Percentiles rank a stretch among this genome's conserved stretches.
These are phyloP conservation scores for Fusarium brachygibbosum DNA, from an alignment of 2,329 filamentous ascomycete genomes.

Conservation along the genomic window DNA sequence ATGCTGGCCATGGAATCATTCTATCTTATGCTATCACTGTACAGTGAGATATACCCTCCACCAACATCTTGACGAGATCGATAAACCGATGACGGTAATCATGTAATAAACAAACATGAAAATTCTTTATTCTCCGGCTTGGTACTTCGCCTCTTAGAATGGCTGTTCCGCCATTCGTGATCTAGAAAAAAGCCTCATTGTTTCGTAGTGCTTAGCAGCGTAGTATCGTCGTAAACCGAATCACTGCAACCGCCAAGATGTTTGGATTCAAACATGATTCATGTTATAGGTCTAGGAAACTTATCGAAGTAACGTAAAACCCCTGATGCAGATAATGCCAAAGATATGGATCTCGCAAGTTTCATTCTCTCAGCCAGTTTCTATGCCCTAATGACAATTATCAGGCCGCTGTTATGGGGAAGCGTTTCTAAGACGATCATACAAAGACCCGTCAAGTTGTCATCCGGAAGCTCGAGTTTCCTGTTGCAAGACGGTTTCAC, in stretches of 20 bases:
- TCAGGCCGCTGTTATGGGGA: constrained; percentile 24
- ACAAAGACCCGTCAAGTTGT: constrained; percentile 34
- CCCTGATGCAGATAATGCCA: neutral
- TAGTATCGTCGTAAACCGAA: constrained; percentile 16
- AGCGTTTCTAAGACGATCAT: constrained; percentile 37
- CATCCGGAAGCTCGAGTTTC: constrained; percentile 28
- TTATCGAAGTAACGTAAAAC: constrained; percentile 15
- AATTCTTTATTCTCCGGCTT: constrained; percentile 1
- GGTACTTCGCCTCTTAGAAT: neutral
- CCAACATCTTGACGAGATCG: constrained; percentile 12
- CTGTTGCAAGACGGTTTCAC: constrained; percentile 47
- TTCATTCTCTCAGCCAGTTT: constrained; percentile 17
- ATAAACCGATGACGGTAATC: neutral
- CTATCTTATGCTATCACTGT: neutral
- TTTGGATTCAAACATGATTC: constrained; percentile 13
- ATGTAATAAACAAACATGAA: constrained; percentile 3
- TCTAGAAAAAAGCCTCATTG: constrained; percentile 2
- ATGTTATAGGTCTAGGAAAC: constrained; percentile 28
- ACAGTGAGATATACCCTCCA: neutral
- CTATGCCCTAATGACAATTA: constrained; percentile 7
- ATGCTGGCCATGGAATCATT: neutral
- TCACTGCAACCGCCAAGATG: constrained; percentile 18
- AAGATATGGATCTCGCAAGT: constrained; percentile 18
- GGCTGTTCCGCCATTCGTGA: neutral
- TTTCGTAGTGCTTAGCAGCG: constrained; percentile 5